A percentile compares a stretch with the other conserved stretches of the same genome.
Conservation (phyloP, 805 yeast genomes). For the Candida tammaniensis region DNA sequence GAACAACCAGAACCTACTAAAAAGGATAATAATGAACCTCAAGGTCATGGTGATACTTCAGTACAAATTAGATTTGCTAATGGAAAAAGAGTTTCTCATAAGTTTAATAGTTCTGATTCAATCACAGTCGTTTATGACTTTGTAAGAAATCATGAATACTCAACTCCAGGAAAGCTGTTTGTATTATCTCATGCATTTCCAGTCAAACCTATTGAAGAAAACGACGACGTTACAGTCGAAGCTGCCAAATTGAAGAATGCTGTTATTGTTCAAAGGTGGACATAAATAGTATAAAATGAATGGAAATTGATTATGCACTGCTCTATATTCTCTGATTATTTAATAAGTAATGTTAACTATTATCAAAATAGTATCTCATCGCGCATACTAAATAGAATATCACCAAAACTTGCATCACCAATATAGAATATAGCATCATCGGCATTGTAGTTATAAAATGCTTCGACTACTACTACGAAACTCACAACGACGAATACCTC, state of each 20-base stretch:
- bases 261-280: constrained; percentile 90
- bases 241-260: constrained; percentile 79
- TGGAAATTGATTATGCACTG: no score
- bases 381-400: no score
- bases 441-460: no score
- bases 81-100: constrained; percentile 67
- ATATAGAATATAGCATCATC: no score
- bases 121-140: constrained; percentile 67
- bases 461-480: no score
- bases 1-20: constrained; percentile 19
- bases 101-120: constrained; percentile 62
- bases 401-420: no score
- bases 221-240: constrained; percentile 49
- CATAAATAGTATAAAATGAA: no score
- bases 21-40: constrained; percentile 13
- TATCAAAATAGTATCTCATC: no score
- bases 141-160: constrained; percentile 47
- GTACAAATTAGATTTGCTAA: constrained; percentile 83
- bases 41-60: constrained; percentile 57
- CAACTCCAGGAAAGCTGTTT: constrained; percentile 53
- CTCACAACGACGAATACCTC: no score
- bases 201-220: constrained; percentile 63
- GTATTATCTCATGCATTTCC: constrained; percentile 81
- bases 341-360: no score
- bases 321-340: no score